phyloP scores from a whole-genome alignment of 169 alveolate genomes.

The Neospora caninum region DNA sequence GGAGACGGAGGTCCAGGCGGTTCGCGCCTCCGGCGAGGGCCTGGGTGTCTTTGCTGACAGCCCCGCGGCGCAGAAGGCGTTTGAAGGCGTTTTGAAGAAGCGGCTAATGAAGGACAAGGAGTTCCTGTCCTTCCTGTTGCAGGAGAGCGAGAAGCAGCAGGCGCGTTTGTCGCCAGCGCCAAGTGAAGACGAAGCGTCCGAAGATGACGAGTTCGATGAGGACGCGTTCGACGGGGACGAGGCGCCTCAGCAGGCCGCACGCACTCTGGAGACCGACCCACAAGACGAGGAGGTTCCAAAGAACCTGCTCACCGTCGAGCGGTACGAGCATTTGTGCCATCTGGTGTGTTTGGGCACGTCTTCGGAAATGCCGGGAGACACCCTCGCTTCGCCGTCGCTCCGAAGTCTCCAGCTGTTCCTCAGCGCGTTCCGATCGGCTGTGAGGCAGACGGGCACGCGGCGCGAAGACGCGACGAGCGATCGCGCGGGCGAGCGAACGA shows the following conservation, averaged over 20 bases:
- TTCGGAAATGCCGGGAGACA: not conserved
- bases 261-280: not conserved
- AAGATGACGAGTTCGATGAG: not conserved
- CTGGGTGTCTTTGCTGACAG: not conserved
- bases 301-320: constrained; percentile 14
- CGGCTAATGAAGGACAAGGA: constrained; percentile 27
- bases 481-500: not conserved
- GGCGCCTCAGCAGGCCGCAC: not conserved
- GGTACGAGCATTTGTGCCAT: constrained; percentile 15
- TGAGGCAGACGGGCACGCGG: not conserved
- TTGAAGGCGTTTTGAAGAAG: not conserved
- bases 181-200: not conserved
- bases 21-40: not conserved
- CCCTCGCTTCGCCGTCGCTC: not conserved
- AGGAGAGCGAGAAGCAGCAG: not conserved
- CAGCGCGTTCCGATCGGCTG: constrained; percentile 5
- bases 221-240: not conserved
- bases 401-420: constrained; percentile 14
- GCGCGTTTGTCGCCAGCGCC: not conserved
- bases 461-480: not conserved
- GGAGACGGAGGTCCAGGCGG: not conserved
- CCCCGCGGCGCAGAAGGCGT: constrained; percentile 9
- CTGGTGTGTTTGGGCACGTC: not conserved
- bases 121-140: not conserved
- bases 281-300: not conserved